Base-by-base conservation (phyloP, 1,284 basidiomycete genomes). In the Microbotryum silenes-acaulis region DNA sequence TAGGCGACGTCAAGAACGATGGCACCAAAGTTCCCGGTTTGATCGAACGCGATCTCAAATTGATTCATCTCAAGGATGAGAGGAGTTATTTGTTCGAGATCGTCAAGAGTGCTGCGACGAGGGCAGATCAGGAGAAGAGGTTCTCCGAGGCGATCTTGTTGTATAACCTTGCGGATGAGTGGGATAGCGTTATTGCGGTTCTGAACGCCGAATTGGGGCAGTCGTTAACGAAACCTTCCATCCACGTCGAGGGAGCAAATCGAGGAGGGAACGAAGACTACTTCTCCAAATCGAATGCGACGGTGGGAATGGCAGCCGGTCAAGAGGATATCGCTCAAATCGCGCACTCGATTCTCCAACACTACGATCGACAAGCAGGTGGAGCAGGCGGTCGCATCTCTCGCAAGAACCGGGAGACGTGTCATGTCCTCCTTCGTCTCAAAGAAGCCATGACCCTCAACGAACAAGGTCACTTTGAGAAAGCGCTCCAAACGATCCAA, bases 161-260 rank as follows among this genome's bases (percentile, higher is more conserved):
- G 52, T 97, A 91, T 79, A 94, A 97, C 77, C 84, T 97, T 45
- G 91, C 93, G 0, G 89, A 90, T 46, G 89, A 96, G 66, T 92
- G 93, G 74, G 79, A 85, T 55, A 89, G 87, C 33, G 94, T 98
- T 53, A 83, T 97, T 47, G 81, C 84, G 9, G 91, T 90, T 62
- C 85, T 98, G 50, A 91, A 91, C 49, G 85, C 86, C 60, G 89
- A 91, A 4, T 81, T 99, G 0, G 91, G 92, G n/a, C 87, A 86
- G 71, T 86, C 87, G 1, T 80, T 94, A 50, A 80, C 84, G 6
- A 82, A 86, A 70, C 83, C 86, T 0, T 66, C 72, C 20, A 33
- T 68, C 29, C 49, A 51, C 48, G 49, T 57, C 55, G 25, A 54
- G 42, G 51, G 59, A 18, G 37, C 25, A 33, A 49, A 20, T 33